phyloP scores from a whole-genome alignment of 2,329 filamentous ascomycete genomes.

The Scedosporium dehoogii region DNA sequence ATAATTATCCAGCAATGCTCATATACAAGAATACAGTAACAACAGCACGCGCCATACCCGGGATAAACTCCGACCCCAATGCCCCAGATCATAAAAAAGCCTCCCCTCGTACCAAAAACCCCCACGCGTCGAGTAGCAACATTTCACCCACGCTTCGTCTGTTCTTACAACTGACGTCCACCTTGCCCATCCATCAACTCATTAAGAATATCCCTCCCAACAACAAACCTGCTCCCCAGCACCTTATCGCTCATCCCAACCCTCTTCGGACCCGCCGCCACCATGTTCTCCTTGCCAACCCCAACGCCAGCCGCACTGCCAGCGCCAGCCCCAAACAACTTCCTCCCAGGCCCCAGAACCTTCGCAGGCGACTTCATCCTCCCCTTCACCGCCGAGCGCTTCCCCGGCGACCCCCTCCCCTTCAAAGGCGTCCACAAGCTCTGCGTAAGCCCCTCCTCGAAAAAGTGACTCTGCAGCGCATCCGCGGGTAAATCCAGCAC shows the following conservation, averaged over 20 bases:
- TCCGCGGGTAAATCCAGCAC: conserved; percentile 59
- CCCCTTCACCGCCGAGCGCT: conserved; percentile 13
- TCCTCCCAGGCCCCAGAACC: conserved; percentile 11
- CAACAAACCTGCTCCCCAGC: conserved; percentile 54
- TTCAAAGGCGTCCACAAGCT: conserved; percentile 15
- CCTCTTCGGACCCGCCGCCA: conserved; percentile 37
- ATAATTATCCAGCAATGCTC: neutral
- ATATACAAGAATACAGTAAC: neutral
- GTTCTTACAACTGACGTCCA: conserved; percentile 11
- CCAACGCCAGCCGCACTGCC: too few relatives aligned
- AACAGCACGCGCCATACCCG: neutral
- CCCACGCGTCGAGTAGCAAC: neutral
- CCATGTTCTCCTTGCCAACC: conserved; percentile 32
- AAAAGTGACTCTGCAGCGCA: conserved; percentile 58
- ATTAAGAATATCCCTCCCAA: conserved; percentile 71
- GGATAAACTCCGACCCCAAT: too few relatives aligned
- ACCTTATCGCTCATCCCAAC: conserved; percentile 50
- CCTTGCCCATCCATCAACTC: conserved; percentile 45
- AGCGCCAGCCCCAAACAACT: conserved; percentile 5
- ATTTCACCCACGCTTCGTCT: neutral
- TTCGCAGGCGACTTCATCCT: conserved; percentile 18
- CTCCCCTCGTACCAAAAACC: too few relatives aligned
- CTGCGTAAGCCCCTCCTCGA: conserved; percentile 48
- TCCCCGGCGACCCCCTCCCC: conserved; percentile 3
- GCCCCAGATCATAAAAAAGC: too few relatives aligned